A percentile compares a stretch with the other conserved stretches of the same genome.
Conservation (phyloP, 2,329 filamentous ascomycete species). For the Arthrobotrys sphaeroides region DNA sequence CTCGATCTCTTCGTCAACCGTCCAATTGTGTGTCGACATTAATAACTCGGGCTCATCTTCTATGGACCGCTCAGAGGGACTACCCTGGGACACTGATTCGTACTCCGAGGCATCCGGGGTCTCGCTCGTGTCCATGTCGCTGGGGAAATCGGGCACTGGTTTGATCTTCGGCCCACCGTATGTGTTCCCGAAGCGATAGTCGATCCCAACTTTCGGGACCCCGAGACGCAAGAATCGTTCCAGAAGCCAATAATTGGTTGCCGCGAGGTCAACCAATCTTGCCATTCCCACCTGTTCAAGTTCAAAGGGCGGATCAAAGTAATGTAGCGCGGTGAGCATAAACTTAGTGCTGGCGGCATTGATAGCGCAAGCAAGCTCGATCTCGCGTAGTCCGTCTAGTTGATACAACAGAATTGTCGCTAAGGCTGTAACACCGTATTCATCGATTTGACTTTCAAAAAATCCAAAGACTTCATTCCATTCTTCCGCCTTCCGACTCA, state of each 20-base stretch:
- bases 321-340: conserved; percentile 17
- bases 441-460: conserved; percentile 18
- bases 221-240: conserved; percentile 9
- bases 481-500: not conserved
- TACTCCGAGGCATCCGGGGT: not conserved
- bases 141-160: not conserved
- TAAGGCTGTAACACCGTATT: conserved; percentile 20
- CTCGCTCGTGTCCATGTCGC: not conserved
- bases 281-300: not conserved
- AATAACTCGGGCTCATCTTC: conserved; percentile 2
- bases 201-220: conserved; percentile 8
- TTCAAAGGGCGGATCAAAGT: conserved; percentile 25
- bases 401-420: conserved; percentile 38
- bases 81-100: not conserved
- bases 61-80: not conserved
- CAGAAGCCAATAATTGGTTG: conserved; percentile 17
- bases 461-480: conserved; percentile 10
- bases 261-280: conserved; percentile 24
- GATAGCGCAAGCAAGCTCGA: conserved; percentile 28
- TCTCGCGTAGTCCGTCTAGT: not conserved
- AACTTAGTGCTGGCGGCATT: conserved; percentile 18
- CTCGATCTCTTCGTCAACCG: not conserved
- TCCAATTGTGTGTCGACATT: no score
- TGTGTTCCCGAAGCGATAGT: conserved; percentile 26
- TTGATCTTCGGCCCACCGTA: not conserved